Base-by-base conservation (phyloP, 23 red algal genomes). In the Pyropia yezoensis region DNA sequence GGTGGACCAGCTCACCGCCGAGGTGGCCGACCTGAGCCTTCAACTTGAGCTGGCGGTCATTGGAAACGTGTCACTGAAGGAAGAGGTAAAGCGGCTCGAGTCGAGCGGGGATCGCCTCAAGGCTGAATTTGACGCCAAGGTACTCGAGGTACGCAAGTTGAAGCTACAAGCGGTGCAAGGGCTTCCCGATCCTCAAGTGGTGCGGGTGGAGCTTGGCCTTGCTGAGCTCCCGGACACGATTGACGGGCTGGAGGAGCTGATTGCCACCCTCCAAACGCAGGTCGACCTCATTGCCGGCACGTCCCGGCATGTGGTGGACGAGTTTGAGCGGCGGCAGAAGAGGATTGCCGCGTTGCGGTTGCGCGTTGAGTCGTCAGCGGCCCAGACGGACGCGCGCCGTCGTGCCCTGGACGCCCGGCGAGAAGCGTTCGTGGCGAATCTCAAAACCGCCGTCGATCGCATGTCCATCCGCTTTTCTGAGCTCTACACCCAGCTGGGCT, bases 381-480 rank as follows among this genome's bases (percentile, higher is more conserved):
- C 63, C 5, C 49, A 45, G 30, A 18, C 66, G 30, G 53, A 61
- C 14, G 22, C 57, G 5, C 32, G 27, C 29, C 27, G 49, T 17
- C 67, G 50, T 2, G 59, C 50, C 18, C 65, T 91, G 23, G 18
- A 32, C 15, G 39, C 74, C 32, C 27, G 76, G 59, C 75, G 67
- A 66, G 9, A 62, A 52, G 34, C 29, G 27, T 90, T 86, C 34
- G 45, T 91, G 25, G 51, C 20, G 6, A 67, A 89, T 50, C 78
- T 98, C 11, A 24, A 67, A 0, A 65, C 21, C 8, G 58, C 67
- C 2, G 57, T 90, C 5, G 45, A 55, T 18, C 61, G 64, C 53
- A 91, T 98, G 77, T 54, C 69, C 45, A 30, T 18, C 13, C 67
- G 70, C 19, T 98, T 98, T 68, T 76, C 78, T 14, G 51, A 51